phyloP scores from a whole-genome alignment of 2,329 filamentous ascomycete species.

The Aspergillus sp. region DNA sequence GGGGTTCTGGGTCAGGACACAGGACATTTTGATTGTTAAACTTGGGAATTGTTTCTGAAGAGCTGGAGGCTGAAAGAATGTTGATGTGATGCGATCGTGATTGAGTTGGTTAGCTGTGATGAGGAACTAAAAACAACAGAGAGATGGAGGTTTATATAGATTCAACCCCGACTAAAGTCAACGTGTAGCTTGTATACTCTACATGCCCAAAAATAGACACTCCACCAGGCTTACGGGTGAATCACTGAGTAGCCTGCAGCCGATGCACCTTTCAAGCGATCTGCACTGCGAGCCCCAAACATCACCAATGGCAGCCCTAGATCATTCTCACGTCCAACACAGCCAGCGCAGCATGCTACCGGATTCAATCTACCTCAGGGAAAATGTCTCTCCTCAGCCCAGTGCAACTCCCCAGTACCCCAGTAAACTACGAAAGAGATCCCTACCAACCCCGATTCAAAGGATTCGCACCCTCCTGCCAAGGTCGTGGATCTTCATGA shows the following conservation, averaged over 20 bases:
- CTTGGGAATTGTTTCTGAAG: not conserved
- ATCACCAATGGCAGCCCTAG: not conserved
- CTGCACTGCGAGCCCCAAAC: not conserved
- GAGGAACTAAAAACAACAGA: not conserved
- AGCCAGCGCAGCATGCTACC: not conserved
- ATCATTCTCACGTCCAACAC: not conserved
- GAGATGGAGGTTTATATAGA: not conserved
- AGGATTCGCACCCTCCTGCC: not conserved
- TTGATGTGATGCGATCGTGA: not conserved
- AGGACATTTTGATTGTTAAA: constrained; percentile 1
- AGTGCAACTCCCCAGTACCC: too few relatives aligned
- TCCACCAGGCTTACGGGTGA: not conserved
- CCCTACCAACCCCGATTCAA: not conserved
- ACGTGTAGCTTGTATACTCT: not conserved
- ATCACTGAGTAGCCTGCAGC: not conserved
- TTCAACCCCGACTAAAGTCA: not conserved
- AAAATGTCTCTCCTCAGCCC: too few relatives aligned
- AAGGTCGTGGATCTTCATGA: not conserved
- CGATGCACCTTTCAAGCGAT: not conserved
- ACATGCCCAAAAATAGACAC: not conserved
- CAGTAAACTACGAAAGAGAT: not conserved
- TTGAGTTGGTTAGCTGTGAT: not conserved
- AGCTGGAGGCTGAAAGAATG: not conserved
- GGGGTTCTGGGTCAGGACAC: not conserved
- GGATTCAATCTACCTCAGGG: not conserved